Evolutionary conservation across 495 filamentous ascomycete species (phyloP), one percentile per base, ranked within the genome.

Genomic region (Chaetomidium leptoderma): DNA sequence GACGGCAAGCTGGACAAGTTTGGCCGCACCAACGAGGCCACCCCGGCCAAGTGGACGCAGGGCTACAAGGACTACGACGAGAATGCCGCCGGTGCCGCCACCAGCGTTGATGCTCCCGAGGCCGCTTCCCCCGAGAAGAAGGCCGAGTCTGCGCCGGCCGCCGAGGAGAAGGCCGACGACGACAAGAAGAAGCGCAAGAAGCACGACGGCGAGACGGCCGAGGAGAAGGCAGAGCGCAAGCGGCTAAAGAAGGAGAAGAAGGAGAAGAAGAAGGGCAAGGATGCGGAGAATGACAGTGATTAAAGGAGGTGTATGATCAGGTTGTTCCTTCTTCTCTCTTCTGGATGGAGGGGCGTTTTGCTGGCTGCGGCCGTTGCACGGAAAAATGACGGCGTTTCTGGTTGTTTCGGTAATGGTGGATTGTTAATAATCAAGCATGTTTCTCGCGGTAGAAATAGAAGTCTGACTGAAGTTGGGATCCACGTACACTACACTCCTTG

Each of bases 1-100:
- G 86, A 87, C 61, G 93, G 93, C 70, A 92, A 96, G 77, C 86
- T 98, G 26, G 93, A 98, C 78, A 98, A 98, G 83, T 97, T 83
- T 60, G 93, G 93, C 55, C 83, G 92, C 40, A 72, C 89, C 49
- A 98, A 97, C 72, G 92, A 96, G 68, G 81, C 83, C 51, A 98
- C 93, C 8, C 93, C 93, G 24, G 83, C 88, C 45, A 86, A 92
- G 71, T 98, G 93, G 93, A 91, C 87, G 61, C 75, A 78, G 43
- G 84, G 86, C 35, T 96, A 97, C 80, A 91, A 86, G 70, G 93
- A 98, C 76, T 96, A 83, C 79, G 86, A 78, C 66, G 78, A 70
- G 17, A 65, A 74, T 14, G 54, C 58, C 19, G 42, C 63, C 4
- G 75, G 72, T 32, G 70, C 51, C 10, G 17, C 24, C 26, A n/a